These are phyloP conservation scores for Scortechinia acanthostroma DNA, from an alignment of 2,329 filamentous ascomycete species.

Conservation along the genomic window DNA sequence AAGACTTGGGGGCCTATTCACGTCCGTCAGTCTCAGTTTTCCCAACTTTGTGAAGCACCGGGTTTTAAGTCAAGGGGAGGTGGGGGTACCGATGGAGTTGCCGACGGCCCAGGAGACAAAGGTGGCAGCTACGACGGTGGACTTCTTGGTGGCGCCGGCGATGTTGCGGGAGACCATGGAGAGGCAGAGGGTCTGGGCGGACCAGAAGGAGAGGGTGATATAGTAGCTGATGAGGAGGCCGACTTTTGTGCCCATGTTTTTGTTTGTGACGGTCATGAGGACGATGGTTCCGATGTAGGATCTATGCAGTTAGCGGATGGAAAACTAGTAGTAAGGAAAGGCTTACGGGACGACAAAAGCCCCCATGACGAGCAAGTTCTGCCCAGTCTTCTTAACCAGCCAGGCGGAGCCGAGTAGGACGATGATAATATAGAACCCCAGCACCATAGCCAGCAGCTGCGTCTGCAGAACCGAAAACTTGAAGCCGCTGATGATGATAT, in stretches of 20 bases:
- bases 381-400: slow-evolving; percentile 61
- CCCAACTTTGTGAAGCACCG: background rate
- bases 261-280: slow-evolving; percentile 61
- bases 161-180: slow-evolving; percentile 65
- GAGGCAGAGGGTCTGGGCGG: slow-evolving; percentile 59
- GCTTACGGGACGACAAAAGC: slow-evolving; percentile 58
- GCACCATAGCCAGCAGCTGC: slow-evolving; percentile 69
- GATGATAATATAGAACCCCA: slow-evolving; percentile 68
- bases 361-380: slow-evolving; percentile 63
- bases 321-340: background rate
- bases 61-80: background rate
- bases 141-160: slow-evolving; percentile 70
- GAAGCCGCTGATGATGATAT: slow-evolving; percentile 68
- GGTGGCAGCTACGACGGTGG: slow-evolving; percentile 59
- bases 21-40: background rate
- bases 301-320: slow-evolving; percentile 24
- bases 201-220: slow-evolving; percentile 73
- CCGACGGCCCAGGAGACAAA: slow-evolving; percentile 66
- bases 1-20: slow-evolving; percentile 64
- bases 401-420: slow-evolving; percentile 60
- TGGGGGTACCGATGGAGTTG: slow-evolving; percentile 48
- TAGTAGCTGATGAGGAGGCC: slow-evolving; percentile 71
- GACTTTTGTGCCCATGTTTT: slow-evolving; percentile 46
- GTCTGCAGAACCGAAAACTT: slow-evolving; percentile 61
- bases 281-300: slow-evolving; percentile 68